These are phyloP conservation scores for Crithidia acanthocephali DNA, from an alignment of 208 protist genomes.

Conservation along the genomic window DNA sequence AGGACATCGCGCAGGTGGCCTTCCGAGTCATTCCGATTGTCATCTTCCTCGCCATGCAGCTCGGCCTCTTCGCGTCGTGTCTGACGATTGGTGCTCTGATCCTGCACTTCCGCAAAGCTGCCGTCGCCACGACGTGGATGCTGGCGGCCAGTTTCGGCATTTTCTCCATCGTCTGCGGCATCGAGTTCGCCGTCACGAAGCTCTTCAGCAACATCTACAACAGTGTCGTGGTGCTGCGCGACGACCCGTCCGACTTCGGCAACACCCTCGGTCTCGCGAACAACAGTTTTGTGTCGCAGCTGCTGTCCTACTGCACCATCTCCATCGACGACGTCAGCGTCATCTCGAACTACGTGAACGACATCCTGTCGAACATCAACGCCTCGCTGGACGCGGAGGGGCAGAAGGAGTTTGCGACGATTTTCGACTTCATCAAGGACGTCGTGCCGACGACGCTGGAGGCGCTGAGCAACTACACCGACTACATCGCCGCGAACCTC, in stretches of 20 bases:
- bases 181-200: conserved; percentile 29
- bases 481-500: conserved; percentile 35
- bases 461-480: conserved; percentile 34
- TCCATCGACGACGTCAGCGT: conserved; percentile 21
- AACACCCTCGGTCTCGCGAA: conserved; percentile 17
- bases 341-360: conserved; percentile 25
- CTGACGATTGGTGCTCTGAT: conserved; percentile 31
- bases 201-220: conserved; percentile 35
- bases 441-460: conserved; percentile 26
- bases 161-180: conserved; percentile 29
- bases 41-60: conserved; percentile 38
- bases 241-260: conserved; percentile 26
- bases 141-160: conserved; percentile 34
- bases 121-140: conserved; percentile 34
- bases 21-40: conserved; percentile 39
- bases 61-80: conserved; percentile 33
- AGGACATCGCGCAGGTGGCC: conserved; percentile 42
- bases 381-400: conserved; percentile 10
- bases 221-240: conserved; percentile 32
- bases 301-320: conserved; percentile 40
- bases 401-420: conserved; percentile 19
- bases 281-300: conserved; percentile 30
- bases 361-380: conserved; percentile 32
- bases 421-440: conserved; percentile 26
- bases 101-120: conserved; percentile 20